A percentile compares a stretch with the other conserved stretches of the same genome.
Evolutionary conservation across 2,329 filamentous ascomycete species (phyloP).

Genomic region (Penicillium aurantiogriseum): DNA sequence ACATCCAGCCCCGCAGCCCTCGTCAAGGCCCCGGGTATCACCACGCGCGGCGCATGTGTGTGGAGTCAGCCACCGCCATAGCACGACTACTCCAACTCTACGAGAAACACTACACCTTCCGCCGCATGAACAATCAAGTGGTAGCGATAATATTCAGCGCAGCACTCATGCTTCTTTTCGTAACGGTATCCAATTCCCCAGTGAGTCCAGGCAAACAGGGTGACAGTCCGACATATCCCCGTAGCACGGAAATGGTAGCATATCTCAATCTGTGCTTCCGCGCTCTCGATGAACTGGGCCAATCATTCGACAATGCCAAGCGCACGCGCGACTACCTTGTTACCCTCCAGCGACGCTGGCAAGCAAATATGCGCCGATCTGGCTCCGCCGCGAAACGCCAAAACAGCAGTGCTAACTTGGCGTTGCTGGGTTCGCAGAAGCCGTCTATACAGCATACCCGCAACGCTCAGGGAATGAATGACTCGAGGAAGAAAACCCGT

Average conservation of each 20-base stretch:
- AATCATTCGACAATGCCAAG: constrained; percentile 43
- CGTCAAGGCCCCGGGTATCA: constrained; percentile 45
- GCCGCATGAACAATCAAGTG: constrained; percentile 45
- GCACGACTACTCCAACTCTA: constrained; percentile 44
- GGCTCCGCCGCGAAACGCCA: constrained; percentile 32
- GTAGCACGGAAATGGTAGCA: constrained; percentile 34
- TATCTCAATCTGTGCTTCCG: constrained; percentile 45
- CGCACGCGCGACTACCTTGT: constrained; percentile 41
- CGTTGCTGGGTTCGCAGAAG: constrained; percentile 6
- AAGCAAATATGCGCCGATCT: constrained; percentile 35
- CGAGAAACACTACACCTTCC: constrained; percentile 44
- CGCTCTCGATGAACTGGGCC: constrained; percentile 43
- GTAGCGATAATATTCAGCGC: constrained; percentile 48
- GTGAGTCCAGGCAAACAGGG: constrained; percentile 23
- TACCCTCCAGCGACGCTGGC: constrained; percentile 41
- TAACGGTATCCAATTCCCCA: constrained; percentile 36
- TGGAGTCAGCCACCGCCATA: constrained; percentile 42
- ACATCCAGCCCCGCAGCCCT: constrained; percentile 42
- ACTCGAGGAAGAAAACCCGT: constrained; percentile 28
- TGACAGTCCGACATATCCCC: constrained; percentile 21
- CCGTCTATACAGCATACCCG: constrained; percentile 13
- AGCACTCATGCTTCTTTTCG: constrained; percentile 42
- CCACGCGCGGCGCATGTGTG: constrained; percentile 46
- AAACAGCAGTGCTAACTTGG: constrained; percentile 23
- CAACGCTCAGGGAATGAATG: constrained; percentile 5